Evolutionary conservation across 169 alveolate species (phyloP), one percentile per base, ranked within the genome.

Genomic region (Miamiensis avidus): DNA sequence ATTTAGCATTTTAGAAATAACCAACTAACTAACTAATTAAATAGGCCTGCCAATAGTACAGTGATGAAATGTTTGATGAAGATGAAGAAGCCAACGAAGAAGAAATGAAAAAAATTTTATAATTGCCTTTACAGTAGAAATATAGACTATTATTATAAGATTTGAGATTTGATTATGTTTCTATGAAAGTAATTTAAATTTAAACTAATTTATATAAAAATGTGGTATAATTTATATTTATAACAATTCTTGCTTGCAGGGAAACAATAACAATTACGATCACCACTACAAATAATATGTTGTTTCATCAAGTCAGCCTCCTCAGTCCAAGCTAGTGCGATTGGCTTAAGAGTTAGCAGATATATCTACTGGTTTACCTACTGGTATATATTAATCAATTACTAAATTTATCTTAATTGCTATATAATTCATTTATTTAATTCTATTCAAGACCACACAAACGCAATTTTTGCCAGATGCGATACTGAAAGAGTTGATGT

Each of bases 271-370:
- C 1, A 34, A 84, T 69, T 86, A 86, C 34, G 74, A 86, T n/a
- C 90, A 86, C 75, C 87, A 81, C 32, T 86, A 86, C 30, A 73
- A 75, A 25, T 31, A 49, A 11, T 69, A n/a, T 28, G 81, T 86
- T n/a, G 30, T n/a, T n/a, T n/a, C 81, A 25, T 4, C 82, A 11
- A n/a, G 34, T 29, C 89, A 90, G 64, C 95, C 96, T 74, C 87
- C 97, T 6, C 85, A 81, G 0, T 76, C 90, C 1, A 95, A 94
- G 65, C 85, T 95, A 25, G 96, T 95, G 0, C 87, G 98, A 89
- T 83, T 95, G 32, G 98, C 98, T 25, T 92, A 95, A 83, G 98
- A 95, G 90, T 90, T 95, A 34, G 96, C 98, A 25, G 98, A 95
- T 78, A 76, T 95, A 75, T 91, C 95, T 1, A 85, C 93, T 28